These are phyloP conservation scores for Lomentospora prolificans DNA, from an alignment of 2,329 filamentous ascomycete genomes.

Conservation along the genomic window DNA sequence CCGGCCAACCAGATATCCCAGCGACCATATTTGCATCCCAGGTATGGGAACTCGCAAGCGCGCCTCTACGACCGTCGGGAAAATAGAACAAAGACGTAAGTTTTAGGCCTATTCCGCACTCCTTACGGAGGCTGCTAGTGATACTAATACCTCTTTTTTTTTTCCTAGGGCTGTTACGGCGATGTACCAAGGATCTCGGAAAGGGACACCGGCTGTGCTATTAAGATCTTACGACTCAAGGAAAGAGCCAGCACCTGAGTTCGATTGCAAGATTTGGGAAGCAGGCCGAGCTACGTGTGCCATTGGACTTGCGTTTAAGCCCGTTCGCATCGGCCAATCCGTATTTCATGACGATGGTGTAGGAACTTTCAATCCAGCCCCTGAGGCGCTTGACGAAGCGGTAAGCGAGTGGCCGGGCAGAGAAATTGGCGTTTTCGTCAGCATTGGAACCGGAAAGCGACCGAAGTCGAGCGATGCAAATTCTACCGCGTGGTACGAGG, in stretches of 20 bases:
- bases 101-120: slow-evolving; percentile 13
- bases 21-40: slow-evolving; percentile 41
- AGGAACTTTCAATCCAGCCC: slow-evolving; percentile 85
- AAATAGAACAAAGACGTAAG: slow-evolving; percentile 81
- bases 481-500: slow-evolving; percentile 82
- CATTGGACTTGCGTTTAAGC: slow-evolving; percentile 89
- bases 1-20: slow-evolving; percentile 44
- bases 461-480: slow-evolving; percentile 56
- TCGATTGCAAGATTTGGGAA: slow-evolving; percentile 94
- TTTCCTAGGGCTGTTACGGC: slow-evolving; percentile 64
- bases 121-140: too few species aligned
- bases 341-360: slow-evolving; percentile 88
- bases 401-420: slow-evolving; percentile 92
- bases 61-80: slow-evolving; percentile 81
- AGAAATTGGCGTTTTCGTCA: slow-evolving; percentile 85
- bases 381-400: slow-evolving; percentile 80
- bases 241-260: slow-evolving; percentile 81
- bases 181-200: slow-evolving; percentile 73
- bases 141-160: background rate
- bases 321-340: slow-evolving; percentile 86
- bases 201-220: slow-evolving; percentile 58
- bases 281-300: slow-evolving; percentile 90
- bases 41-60: slow-evolving; percentile 75
- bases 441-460: slow-evolving; percentile 86
- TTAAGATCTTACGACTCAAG: slow-evolving; percentile 92